phyloP scores from a whole-genome alignment of 78 protist species.

The Dictyostelium discoideum region DNA sequence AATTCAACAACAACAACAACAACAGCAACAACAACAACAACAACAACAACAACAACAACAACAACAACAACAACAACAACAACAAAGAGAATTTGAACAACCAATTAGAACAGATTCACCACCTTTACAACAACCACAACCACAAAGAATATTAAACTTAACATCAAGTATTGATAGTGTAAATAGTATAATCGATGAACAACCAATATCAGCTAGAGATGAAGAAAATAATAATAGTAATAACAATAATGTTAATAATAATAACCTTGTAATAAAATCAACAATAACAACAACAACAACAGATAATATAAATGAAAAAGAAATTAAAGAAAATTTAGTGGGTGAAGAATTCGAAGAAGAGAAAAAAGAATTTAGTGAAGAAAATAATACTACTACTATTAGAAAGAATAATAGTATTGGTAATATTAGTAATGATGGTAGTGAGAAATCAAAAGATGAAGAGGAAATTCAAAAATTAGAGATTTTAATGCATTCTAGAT shows the following conservation, averaged over 20 bases:
- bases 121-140: background rate
- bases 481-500: background rate
- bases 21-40: background rate
- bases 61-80: background rate
- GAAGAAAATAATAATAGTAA: background rate
- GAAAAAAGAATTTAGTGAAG: background rate
- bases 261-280: background rate
- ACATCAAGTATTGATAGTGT: background rate
- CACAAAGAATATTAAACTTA: background rate
- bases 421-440: background rate
- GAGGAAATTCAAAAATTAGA: background rate
- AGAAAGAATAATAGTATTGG: background rate
- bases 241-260: background rate
- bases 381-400: background rate
- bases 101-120: background rate
- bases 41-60: background rate
- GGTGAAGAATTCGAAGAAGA: constrained; percentile 3
- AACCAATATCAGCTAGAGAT: background rate
- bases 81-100: background rate
- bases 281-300: background rate
- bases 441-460: background rate
- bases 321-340: background rate
- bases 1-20: background rate
- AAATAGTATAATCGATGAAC: background rate
- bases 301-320: background rate